Percentiles rank a stretch among this genome's conserved stretches.
These are phyloP conservation scores for Tetrastigma voinierianum DNA, from an alignment of 164 flowering plant genomes.

Conservation along the genomic window DNA sequence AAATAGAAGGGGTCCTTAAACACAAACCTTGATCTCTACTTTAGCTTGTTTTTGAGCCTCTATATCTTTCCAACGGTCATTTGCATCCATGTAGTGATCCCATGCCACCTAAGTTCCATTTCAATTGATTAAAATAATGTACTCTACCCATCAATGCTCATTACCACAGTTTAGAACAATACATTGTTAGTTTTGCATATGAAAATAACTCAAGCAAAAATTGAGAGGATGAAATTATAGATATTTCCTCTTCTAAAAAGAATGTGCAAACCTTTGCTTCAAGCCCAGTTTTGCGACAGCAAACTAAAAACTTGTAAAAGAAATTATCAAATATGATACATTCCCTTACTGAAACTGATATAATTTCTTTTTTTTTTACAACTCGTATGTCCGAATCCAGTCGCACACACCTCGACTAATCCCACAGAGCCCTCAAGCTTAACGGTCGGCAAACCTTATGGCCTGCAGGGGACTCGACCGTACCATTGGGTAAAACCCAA, in stretches of 20 bases:
- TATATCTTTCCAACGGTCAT: constrained; percentile 55
- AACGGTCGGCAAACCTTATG: no score
- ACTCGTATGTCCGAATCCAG: no score
- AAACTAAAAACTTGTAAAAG: not conserved
- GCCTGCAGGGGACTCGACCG: no score
- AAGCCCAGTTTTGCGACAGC: not conserved
- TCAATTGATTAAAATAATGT: constrained; percentile 51
- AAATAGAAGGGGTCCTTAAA: not conserved
- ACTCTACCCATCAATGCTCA: constrained; percentile 14
- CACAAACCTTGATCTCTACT: constrained; percentile 61
- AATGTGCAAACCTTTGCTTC: not conserved
- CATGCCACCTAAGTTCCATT: constrained; percentile 47
- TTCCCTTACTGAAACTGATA: no score
- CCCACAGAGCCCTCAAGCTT: no score
- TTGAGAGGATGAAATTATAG: not conserved
- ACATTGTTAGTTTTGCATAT: not conserved
- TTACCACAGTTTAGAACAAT: not conserved
- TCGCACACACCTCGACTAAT: no score
- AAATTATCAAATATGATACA: not conserved
- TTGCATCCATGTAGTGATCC: constrained; percentile 61
- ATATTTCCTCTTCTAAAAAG: not conserved
- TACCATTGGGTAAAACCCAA: no score
- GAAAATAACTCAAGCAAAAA: not conserved
- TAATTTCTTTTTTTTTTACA: no score
- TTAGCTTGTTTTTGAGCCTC: constrained; percentile 77